Percentiles rank a stretch among this genome's conserved stretches.
phyloP scores from a whole-genome alignment of 2,329 filamentous ascomycete species.

The Ophiostoma piceae region DNA sequence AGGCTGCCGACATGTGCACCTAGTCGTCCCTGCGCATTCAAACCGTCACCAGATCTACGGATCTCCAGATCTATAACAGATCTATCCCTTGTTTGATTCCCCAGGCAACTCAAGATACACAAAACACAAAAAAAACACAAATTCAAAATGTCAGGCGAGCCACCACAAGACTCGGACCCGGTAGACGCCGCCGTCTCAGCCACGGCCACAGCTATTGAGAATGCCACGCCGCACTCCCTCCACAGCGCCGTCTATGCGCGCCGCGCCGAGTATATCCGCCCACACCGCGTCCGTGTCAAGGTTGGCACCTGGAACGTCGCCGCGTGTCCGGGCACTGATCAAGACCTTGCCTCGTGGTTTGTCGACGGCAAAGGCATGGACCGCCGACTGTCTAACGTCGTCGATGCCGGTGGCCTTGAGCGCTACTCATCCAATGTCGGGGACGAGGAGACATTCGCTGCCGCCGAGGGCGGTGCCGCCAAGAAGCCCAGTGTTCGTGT shows the following conservation, averaged over 20 bases:
- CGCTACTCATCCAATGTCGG: constrained; percentile 44
- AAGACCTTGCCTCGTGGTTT: constrained; percentile 87
- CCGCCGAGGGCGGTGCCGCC: constrained; percentile 29
- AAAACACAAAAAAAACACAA: too few species aligned
- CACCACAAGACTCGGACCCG: constrained; percentile 36
- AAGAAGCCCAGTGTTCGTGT: constrained; percentile 38
- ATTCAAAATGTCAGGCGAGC: not conserved
- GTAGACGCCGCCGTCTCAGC: constrained; percentile 38
- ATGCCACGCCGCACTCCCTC: constrained; percentile 50
- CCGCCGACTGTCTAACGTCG: constrained; percentile 51
- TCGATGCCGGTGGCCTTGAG: constrained; percentile 35
- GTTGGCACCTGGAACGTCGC: constrained; percentile 96
- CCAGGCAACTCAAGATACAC: not conserved
- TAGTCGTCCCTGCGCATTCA: not conserved
- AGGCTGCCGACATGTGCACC: not conserved
- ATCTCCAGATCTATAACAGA: not conserved
- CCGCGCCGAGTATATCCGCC: constrained; percentile 70
- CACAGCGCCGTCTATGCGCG: constrained; percentile 64
- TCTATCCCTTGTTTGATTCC: not conserved
- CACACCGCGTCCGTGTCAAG: constrained; percentile 74
- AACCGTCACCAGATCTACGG: not conserved
- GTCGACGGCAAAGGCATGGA: constrained; percentile 68
- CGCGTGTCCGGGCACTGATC: constrained; percentile 74
- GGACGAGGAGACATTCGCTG: constrained; percentile 33
- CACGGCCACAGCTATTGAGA: not conserved